Percentiles rank a stretch among this genome's conserved stretches.
Evolutionary conservation across 2,329 filamentous ascomycete species (phyloP).

Genomic region (Aaosphaeria pasadenensis): DNA sequence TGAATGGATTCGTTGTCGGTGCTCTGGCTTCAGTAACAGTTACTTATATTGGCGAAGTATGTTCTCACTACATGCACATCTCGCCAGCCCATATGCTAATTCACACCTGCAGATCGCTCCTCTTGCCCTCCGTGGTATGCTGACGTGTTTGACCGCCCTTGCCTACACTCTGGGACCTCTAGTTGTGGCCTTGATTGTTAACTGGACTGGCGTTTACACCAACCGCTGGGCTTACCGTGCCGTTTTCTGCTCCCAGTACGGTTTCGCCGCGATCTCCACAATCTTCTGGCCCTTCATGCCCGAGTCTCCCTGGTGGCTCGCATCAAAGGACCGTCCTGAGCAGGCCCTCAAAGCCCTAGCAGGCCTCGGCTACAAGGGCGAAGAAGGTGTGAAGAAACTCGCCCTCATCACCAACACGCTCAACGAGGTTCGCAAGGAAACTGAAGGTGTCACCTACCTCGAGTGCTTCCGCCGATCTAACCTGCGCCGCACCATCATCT

Average conservation of each 20-base stretch:
- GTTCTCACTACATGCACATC: background rate
- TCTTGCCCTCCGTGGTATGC: constrained; percentile 39
- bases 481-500: constrained; percentile 70
- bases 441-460: constrained; percentile 64
- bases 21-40: constrained; percentile 40
- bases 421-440: constrained; percentile 32
- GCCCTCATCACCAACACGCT: constrained; percentile 28
- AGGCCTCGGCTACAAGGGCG: constrained; percentile 14
- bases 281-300: constrained; percentile 22
- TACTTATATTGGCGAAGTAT: constrained; percentile 36
- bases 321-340: constrained; percentile 58
- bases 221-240: constrained; percentile 44
- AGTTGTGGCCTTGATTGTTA: constrained; percentile 25
- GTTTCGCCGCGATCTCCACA: constrained; percentile 35
- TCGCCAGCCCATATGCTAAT: background rate
- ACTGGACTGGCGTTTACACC: constrained; percentile 33
- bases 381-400: constrained; percentile 14
- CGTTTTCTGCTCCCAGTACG: constrained; percentile 42
- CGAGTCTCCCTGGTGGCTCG: constrained; percentile 65
- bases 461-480: constrained; percentile 81
- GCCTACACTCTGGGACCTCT: constrained; percentile 42
- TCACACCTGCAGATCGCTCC: constrained; percentile 25
- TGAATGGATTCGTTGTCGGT: constrained; percentile 43
- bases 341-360: constrained; percentile 46
- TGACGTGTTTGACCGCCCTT: constrained; percentile 39